Conservation (phyloP, 1,284 basidiomycete genomes). For the Pseudozyma flocculosa region DNA sequence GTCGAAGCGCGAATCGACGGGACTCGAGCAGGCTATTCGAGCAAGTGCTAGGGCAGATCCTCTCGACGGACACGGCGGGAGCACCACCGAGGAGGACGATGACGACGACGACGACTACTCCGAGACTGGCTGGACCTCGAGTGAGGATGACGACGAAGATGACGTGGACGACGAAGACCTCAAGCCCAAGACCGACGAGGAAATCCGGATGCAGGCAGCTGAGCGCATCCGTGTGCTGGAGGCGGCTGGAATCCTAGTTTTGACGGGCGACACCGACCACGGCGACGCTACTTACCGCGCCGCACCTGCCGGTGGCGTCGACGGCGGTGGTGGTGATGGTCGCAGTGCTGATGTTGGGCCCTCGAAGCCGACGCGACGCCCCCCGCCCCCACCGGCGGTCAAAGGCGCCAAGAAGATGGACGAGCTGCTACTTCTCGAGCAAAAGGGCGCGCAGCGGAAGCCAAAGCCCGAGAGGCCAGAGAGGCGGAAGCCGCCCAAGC, state of each 20-base stretch:
- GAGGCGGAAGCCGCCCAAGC: slow-evolving; percentile 24
- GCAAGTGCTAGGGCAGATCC: slow-evolving; percentile 9
- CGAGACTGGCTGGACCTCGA: slow-evolving; percentile 62
- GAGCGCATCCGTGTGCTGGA: slow-evolving; percentile 80
- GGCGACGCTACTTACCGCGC: slow-evolving; percentile 61
- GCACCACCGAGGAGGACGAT: slow-evolving; percentile 21
- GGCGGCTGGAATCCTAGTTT: slow-evolving; percentile 80
- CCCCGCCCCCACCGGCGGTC: slow-evolving; percentile 30
- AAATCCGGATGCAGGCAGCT: slow-evolving; percentile 69
- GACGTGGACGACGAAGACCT: slow-evolving; percentile 48
- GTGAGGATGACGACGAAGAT: slow-evolving; percentile 60
- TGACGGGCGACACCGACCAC: slow-evolving; percentile 46
- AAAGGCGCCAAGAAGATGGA: slow-evolving; percentile 30
- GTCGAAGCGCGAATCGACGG: too few species aligned
- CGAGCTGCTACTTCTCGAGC: slow-evolving; percentile 27
- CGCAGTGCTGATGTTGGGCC: slow-evolving; percentile 2
- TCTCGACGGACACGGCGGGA: slow-evolving; percentile 10
- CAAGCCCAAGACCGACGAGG: slow-evolving; percentile 58
- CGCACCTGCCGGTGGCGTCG: slow-evolving; percentile 9
- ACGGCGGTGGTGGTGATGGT: background rate
- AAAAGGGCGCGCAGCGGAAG: slow-evolving; percentile 11
- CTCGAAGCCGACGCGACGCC: slow-evolving; percentile 13
- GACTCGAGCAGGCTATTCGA: too few species aligned
- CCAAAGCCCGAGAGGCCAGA: slow-evolving; percentile 34
- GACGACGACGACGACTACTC: slow-evolving; percentile 50